Evolutionary conservation across 2,329 filamentous ascomycete genomes (phyloP).

Genomic region (Pseudogymnoascus sp.): DNA sequence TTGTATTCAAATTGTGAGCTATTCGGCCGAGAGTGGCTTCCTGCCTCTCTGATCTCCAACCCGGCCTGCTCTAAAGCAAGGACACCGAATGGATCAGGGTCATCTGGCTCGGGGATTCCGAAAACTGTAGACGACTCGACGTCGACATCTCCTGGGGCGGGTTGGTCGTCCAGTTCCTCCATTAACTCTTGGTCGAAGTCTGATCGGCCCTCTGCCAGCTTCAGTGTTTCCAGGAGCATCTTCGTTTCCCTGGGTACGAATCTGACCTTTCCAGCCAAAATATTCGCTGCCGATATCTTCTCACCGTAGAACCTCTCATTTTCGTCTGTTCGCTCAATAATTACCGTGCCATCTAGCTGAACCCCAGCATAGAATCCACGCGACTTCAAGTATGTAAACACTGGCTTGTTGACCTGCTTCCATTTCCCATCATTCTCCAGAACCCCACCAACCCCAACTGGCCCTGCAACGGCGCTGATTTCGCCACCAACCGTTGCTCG

Average conservation of each 20-base stretch:
- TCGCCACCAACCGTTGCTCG: constrained; percentile 76
- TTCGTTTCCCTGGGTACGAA: constrained; percentile 33
- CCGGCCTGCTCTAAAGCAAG: constrained; percentile 85
- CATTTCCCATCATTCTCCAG: constrained; percentile 27
- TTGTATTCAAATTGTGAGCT: constrained; percentile 79
- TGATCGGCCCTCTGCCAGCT: constrained; percentile 73
- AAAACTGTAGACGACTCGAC: constrained; percentile 48
- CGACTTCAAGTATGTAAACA: constrained; percentile 84
- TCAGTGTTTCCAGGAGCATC: constrained; percentile 61
- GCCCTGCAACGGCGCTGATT: constrained; percentile 67
- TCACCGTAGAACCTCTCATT: constrained; percentile 80
- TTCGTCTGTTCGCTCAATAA: constrained; percentile 79
- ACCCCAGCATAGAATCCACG: constrained; percentile 82
- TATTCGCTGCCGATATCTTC: constrained; percentile 51
- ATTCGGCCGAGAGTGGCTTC: constrained; percentile 61
- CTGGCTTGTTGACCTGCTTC: constrained; percentile 58
- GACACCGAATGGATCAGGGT: constrained; percentile 88
- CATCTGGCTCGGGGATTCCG: constrained; percentile 68
- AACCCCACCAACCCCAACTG: constrained; percentile 66
- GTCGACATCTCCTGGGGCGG: constrained; percentile 69
- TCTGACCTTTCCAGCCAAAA: constrained; percentile 36
- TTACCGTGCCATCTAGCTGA: constrained; percentile 76
- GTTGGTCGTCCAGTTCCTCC: constrained; percentile 52
- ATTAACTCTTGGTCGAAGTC: constrained; percentile 65
- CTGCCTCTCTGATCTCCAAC: constrained; percentile 84